Base-by-base conservation (phyloP, 495 filamentous ascomycete species). In the Pseudevernia furfuracea region DNA sequence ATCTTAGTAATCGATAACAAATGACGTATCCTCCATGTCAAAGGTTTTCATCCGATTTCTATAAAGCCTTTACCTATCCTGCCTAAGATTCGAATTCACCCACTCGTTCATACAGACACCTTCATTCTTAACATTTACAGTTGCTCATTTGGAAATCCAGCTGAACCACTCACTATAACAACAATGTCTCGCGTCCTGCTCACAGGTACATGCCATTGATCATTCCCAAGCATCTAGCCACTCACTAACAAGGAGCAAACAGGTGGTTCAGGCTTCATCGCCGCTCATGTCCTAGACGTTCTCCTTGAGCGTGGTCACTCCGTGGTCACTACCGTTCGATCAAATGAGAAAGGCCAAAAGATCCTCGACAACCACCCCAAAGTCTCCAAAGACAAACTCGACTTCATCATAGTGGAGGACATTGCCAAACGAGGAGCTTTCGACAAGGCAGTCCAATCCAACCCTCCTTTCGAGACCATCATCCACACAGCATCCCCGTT, bases 401-500 rank as follows among this genome's bases (percentile, higher is more conserved):
- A 82, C 61, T 91, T 88, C 66, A 81, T 81, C 59, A 86, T 96
- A 71, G 91, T 96, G 9, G 82, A 87, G 60, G 92, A 97, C 74
- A 90, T 97, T 68, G 89, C 89, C 4, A 65, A 84, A 65, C 34
- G 34, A 15, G 75, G 74, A 23, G 77, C 78, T 17, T 83, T 79
- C 69, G 77, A 79, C 60, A 66, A 75, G 38, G 81, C 79, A 3
- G 73, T 85, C 59, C 70, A 74, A 39, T 84, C 81, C 21, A 75
- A 83, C 58, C 88, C 89, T 2, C 88, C 86, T 4, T 86, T 96
- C 65, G 92, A 93, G 65, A 87, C 85, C 66, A 90, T 97, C 32
- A 78, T 96, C 57, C 92, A 97, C 74, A 96, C 91, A 1, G 92
- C 93, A 4, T 88, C 85, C 17, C 91, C 92, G 6, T 96, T 95